phyloP scores from a whole-genome alignment of 176 grass and related monocot genomes.

The Ananas comosus region DNA sequence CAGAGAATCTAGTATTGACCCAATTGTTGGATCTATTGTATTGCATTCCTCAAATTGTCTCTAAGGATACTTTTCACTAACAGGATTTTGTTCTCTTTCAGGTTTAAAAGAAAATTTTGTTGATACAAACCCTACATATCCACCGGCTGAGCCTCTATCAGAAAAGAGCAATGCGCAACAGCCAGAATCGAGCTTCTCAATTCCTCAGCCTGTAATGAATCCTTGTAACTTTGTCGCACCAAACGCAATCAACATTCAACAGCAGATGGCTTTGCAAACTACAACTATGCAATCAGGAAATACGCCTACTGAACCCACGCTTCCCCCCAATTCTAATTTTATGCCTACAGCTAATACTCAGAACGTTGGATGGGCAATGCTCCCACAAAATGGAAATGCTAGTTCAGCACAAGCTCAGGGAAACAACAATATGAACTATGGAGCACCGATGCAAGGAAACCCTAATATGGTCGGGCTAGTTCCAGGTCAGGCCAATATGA shows the following conservation, averaged over 20 bases:
- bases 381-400: constrained; percentile 43
- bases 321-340: constrained; percentile 17
- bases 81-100: constrained; percentile 15
- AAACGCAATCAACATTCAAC: not conserved
- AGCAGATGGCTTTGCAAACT: constrained; percentile 11
- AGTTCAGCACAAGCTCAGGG: constrained; percentile 33
- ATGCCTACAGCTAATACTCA: constrained; percentile 31
- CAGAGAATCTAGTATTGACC: constrained; percentile 27
- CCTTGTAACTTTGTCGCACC: not conserved
- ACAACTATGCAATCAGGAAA: constrained; percentile 6
- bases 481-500: constrained; percentile 49
- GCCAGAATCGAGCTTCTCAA: constrained; percentile 8
- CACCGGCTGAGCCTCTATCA: constrained; percentile 6
- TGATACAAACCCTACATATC: constrained; percentile 10
- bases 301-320: constrained; percentile 30
- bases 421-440: constrained; percentile 17
- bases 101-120: constrained; percentile 7
- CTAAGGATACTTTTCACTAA: not conserved
- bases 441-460: constrained; percentile 41
- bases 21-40: constrained; percentile 13
- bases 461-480: constrained; percentile 46
- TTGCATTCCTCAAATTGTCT: not conserved
- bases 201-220: not conserved
- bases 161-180: constrained; percentile 10
- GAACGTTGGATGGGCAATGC: constrained; percentile 29